phyloP scores from a whole-genome alignment of 345 rosid species.

The Eucalyptus melliodora region DNA sequence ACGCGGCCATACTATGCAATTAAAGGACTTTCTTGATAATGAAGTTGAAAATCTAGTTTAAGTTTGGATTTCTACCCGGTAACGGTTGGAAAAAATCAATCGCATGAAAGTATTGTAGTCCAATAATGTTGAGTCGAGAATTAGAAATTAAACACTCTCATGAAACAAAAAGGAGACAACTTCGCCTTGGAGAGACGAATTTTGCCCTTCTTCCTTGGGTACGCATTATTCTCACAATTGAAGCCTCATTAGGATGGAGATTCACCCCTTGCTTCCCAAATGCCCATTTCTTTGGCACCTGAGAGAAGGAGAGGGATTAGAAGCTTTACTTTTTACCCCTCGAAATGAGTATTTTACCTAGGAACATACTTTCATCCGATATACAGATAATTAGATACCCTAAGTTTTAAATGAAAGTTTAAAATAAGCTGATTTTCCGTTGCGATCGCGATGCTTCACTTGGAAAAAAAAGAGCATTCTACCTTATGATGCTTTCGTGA shows the following conservation, averaged over 20 bases:
- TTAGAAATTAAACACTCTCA: background rate
- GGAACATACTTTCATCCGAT: background rate
- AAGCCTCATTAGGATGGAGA: background rate
- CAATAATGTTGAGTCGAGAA: background rate
- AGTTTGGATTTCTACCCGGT: background rate
- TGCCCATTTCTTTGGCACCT: background rate
- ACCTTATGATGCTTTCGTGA: background rate
- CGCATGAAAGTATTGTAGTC: accelerated
- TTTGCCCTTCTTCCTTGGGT: background rate
- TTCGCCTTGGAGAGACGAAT: background rate
- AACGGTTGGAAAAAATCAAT: background rate
- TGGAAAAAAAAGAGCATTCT: background rate
- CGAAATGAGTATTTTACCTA: background rate
- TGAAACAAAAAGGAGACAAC: background rate
- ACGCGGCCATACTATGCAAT: accelerated
- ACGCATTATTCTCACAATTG: background rate
- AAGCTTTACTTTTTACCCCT: background rate
- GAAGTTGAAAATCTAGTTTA: background rate
- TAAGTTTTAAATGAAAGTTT: background rate
- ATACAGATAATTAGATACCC: background rate
- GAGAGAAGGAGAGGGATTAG: background rate
- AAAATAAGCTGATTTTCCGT: background rate
- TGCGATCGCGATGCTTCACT: background rate
- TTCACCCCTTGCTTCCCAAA: background rate
- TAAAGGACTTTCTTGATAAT: background rate